Base-by-base conservation (phyloP, 2,329 filamentous ascomycete species). In the Diaporthe caulivora region DNA sequence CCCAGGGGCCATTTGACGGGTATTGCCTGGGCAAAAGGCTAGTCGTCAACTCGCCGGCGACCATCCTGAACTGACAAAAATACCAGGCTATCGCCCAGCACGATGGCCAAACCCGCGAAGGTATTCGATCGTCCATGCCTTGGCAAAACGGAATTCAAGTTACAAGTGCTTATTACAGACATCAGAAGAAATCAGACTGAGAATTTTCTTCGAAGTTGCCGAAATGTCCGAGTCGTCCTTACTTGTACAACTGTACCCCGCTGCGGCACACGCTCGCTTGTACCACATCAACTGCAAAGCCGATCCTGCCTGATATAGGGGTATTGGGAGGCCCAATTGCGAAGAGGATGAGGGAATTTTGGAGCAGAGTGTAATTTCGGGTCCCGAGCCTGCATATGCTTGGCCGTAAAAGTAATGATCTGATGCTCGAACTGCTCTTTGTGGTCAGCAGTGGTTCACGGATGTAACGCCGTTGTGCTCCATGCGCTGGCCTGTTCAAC, bases 161-260 rank as follows among this genome's bases (percentile, higher is more conserved):
- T 2, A 51, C 37, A 13, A 17, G 29, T 37, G 21, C 15, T 24
- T 11, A 51, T 2, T 11, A 4, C 2, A 26, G 40, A 29, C 24
- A 51, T 15, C 21, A 2, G 8, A 2, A 1, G 6, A 42, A 9
- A 9, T 18, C 7, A 51, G 10, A 11, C 6, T 7, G 11, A 40
- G 13, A 13, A 10, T 40, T 40, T 53, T n/a, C 21, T 7, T 34
- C 29, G 11, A 13, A 24, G 15, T 5, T 13, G 24, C 21, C 6
- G 15, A 53, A 17, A 26, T 13, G 31, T 24, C 29, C 29, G 21
- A 15, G 13, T 26, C 42, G 47, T 13, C 6, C 49, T 29, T 53
- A 51, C 44, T 29, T 67, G 8, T 26, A 62, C 18, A 21, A 62
- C 58, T 21, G 58, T 44, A 53, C 62, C 47, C 62, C 62, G 62